phyloP scores from a whole-genome alignment of 306 rosid species.

The Prunus armeniaca region DNA sequence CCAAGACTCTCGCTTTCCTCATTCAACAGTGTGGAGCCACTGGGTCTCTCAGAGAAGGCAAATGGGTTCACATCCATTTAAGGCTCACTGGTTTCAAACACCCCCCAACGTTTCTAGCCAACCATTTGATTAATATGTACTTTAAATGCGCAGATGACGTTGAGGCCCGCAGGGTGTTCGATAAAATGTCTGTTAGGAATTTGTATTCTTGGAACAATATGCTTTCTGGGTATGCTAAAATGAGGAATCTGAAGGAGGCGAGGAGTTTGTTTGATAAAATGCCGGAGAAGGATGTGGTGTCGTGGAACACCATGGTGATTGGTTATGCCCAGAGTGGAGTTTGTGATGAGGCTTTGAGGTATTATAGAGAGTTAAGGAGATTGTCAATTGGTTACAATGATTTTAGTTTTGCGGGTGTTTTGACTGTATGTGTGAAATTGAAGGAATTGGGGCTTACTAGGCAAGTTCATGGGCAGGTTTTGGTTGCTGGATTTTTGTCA shows the following conservation, averaged over 20 bases:
- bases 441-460: conserved; percentile 52
- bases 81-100: conserved; percentile 63
- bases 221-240: conserved; percentile 76
- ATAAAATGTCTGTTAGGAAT: conserved; percentile 68
- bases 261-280: conserved; percentile 52
- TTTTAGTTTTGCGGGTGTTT: conserved; percentile 70
- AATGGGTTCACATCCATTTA: conserved; percentile 67
- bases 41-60: conserved; percentile 46
- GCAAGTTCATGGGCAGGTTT: conserved; percentile 85
- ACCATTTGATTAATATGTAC: conserved; percentile 69
- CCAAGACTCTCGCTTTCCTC: conserved; percentile 48
- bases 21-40: conserved; percentile 56
- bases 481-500: conserved; percentile 57
- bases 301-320: conserved; percentile 83
- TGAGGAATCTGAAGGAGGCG: conserved; percentile 62
- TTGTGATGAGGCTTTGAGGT: conserved; percentile 56
- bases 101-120: conserved; percentile 54
- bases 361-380: conserved; percentile 54
- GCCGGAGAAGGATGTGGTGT: conserved; percentile 62
- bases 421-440: conserved; percentile 66
- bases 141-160: conserved; percentile 50
- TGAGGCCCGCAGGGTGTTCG: conserved; percentile 71
- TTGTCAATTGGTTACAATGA: conserved; percentile 54
- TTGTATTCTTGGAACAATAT: conserved; percentile 79
- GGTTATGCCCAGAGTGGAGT: conserved; percentile 57